Evolutionary conservation across 768 basidiomycete species (phyloP).

Genomic region (Sporobolomyces pararoseus): DNA sequence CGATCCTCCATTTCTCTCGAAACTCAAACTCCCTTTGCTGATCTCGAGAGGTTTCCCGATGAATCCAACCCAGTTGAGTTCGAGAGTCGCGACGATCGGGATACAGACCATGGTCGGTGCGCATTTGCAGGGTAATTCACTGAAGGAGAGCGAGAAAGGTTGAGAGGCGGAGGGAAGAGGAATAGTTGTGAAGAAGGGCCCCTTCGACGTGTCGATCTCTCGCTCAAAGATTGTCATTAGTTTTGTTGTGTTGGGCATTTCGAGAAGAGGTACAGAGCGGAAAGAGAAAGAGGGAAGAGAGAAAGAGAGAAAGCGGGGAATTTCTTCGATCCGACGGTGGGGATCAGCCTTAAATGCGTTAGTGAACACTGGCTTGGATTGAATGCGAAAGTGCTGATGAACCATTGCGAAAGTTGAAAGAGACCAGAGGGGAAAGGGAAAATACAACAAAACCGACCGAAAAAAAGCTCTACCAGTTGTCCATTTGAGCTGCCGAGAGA

Average conservation of each 20-base stretch:
- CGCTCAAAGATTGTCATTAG: background rate
- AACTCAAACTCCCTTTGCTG: background rate
- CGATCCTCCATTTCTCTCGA: background rate
- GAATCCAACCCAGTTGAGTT: background rate
- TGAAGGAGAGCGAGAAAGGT: background rate
- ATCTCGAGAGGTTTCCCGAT: background rate
- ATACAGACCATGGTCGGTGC: constrained; percentile 7
- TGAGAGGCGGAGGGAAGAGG: background rate
- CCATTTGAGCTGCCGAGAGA: constrained; percentile 19
- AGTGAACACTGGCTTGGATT: background rate
- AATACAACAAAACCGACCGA: background rate
- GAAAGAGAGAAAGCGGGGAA: background rate
- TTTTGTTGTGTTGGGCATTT: background rate
- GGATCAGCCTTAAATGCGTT: background rate
- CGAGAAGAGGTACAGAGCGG: too few relatives aligned
- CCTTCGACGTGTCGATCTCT: background rate
- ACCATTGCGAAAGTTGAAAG: background rate
- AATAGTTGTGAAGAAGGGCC: background rate
- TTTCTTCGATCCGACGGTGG: background rate
- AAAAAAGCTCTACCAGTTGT: constrained; percentile 11
- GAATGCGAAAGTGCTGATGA: too few relatives aligned
- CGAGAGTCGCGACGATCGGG: constrained; percentile 4
- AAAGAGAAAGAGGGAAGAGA: too few relatives aligned
- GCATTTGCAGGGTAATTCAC: background rate
- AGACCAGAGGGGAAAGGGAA: background rate